Percentiles rank a stretch among this genome's conserved stretches.
phyloP scores from a whole-genome alignment of 2,329 filamentous ascomycete genomes.

The Clonostachys rosea region DNA sequence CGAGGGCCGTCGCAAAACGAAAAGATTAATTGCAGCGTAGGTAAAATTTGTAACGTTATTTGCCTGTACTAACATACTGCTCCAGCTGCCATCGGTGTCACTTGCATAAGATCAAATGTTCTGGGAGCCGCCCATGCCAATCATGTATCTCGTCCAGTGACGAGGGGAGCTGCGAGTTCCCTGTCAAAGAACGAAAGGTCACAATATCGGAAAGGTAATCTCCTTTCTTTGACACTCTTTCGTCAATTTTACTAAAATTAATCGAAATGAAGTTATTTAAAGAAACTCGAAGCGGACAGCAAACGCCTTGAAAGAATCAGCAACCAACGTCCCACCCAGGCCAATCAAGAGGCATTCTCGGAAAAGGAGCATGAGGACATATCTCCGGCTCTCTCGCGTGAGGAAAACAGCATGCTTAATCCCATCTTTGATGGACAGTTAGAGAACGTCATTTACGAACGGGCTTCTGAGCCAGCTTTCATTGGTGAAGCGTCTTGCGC shows the following conservation, averaged over 20 bases:
- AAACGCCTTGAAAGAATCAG: slow-evolving; percentile 4
- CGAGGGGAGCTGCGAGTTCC: slow-evolving; percentile 29
- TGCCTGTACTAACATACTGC: neutral
- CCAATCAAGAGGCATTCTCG: no score
- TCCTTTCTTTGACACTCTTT: neutral
- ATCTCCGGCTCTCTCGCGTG: slow-evolving; percentile 9
- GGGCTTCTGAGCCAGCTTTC: slow-evolving; percentile 13
- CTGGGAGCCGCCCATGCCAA: slow-evolving; percentile 32
- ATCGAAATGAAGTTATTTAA: slow-evolving; percentile 5
- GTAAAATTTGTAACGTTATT: neutral
- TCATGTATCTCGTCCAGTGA: slow-evolving; percentile 29
- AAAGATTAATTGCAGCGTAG: slow-evolving; percentile 15
- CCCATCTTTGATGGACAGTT: slow-evolving; percentile 14
- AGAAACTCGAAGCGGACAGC: slow-evolving; percentile 9
- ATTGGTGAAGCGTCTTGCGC: slow-evolving; percentile 21
- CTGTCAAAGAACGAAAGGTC: slow-evolving; percentile 32
- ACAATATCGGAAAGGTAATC: slow-evolving; percentile 16
- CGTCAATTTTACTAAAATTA: no score
- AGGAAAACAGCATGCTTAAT: slow-evolving; percentile 19
- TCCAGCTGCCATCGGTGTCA: slow-evolving; percentile 33
- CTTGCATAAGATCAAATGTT: slow-evolving; percentile 39
- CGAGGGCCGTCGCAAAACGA: slow-evolving; percentile 5
- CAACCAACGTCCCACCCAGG: slow-evolving; percentile 4
- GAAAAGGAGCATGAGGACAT: neutral
- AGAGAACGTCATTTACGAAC: slow-evolving; percentile 8